Base-by-base conservation (phyloP, 2,329 filamentous ascomycete genomes). In the Blastomyces percursus region DNA sequence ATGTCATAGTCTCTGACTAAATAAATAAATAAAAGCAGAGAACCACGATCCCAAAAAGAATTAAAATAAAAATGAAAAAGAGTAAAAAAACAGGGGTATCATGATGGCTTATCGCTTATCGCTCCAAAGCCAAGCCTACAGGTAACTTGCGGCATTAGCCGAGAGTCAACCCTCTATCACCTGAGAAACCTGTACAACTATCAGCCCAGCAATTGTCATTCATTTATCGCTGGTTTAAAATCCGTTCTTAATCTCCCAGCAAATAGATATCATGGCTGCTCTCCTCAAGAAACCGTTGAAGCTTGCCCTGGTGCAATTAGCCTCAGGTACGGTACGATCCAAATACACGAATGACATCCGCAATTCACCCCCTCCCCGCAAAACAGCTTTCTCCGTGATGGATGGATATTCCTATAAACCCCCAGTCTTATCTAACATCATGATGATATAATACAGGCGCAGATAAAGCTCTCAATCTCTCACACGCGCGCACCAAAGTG, bases 381-480 rank as follows among this genome's bases (percentile, higher is more conserved):
- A 74, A 75, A 62, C 40, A 27, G 44, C 32, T 3, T 7, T 24
- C n/a, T 48, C 2, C 12, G 48, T 12, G 5, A 51, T 16, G 24
- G 24, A 30, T 51, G 12, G 24, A 30, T 51, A 51, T 30, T 12
- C 4, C 11, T 16, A 27, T 50, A 3, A 59, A 1, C 5, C 19
- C 4, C 21, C 19, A 7, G 9, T 44, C 14, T 44, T 44, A 19
- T n/a, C 42, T 60, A 60, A 60, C n/a, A 11, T 24, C 35, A 4
- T 9, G 38, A 30, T 46, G 19, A 16, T 27, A 30, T 30, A 30
- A n/a, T 27, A 19, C 50, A 87, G 81, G 89, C 65, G 77, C 87
- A 67, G 90, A 96, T 79, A 99, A 99, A 79, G 73, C 86, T 12
- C 82, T 83, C 67, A 99, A 99, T 77, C 90, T 99, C 66, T 73